Evolutionary conservation across 768 basidiomycete species (phyloP).

Genomic region (Rhodotorula sphaerocarpa): DNA sequence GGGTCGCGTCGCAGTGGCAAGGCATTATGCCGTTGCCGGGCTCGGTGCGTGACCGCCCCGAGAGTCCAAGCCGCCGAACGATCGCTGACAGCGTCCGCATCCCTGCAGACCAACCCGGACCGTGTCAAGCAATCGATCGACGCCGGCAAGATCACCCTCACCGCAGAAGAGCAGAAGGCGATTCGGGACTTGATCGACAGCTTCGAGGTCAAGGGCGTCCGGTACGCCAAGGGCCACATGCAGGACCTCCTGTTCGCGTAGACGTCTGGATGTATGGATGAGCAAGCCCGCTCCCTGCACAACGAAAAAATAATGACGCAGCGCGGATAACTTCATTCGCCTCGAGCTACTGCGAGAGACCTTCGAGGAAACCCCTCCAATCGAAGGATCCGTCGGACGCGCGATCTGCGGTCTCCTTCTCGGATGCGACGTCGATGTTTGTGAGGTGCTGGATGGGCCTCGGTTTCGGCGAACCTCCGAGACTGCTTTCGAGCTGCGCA

Average conservation of each 20-base stretch:
- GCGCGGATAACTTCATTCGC: too few species aligned
- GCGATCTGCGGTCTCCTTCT: too few species aligned
- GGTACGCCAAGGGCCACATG: constrained; percentile 42
- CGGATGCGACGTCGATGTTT: too few species aligned
- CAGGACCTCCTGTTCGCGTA: background rate
- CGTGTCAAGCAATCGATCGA: constrained; percentile 46
- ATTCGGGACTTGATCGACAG: constrained; percentile 46
- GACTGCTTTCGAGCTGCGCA: too few species aligned
- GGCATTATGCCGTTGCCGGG: constrained; percentile 26
- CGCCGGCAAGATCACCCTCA: constrained; percentile 48
- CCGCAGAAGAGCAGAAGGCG: constrained; percentile 46
- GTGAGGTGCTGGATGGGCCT: too few species aligned
- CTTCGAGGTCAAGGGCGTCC: constrained; percentile 45
- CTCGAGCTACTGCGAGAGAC: too few species aligned
- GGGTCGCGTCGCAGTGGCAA: constrained; percentile 34
- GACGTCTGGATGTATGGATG: background rate
- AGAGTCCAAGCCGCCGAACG: background rate
- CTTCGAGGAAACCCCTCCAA: too few species aligned
- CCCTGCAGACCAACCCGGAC: constrained; percentile 14
- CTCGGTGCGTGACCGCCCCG: constrained; percentile 15
- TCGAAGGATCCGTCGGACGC: too few species aligned
- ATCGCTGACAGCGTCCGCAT: background rate
- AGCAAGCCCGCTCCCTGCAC: too few species aligned
- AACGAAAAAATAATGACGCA: too few species aligned
- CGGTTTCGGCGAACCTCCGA: too few species aligned